Evolutionary conservation across 768 basidiomycete species (phyloP), one percentile per base, ranked within the genome.

Genomic region (Serendipita indica): DNA sequence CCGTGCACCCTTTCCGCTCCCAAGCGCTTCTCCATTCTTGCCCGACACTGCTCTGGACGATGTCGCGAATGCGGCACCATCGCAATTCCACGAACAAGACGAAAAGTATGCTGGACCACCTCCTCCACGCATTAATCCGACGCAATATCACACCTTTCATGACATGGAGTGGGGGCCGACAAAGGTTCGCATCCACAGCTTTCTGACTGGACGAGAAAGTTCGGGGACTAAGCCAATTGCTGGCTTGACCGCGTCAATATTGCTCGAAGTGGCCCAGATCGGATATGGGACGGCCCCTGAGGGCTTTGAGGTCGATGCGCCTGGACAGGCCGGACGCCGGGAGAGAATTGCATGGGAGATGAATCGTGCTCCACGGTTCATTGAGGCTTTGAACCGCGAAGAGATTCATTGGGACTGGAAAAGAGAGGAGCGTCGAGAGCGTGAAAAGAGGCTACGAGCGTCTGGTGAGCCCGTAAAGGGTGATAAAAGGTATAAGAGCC

Each of bases 141-240:
- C 22, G n/a, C 72, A 75, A 1, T 89, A 89, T 65, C 81, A 90
- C 67, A 79, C 81, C 0, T 80, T 73, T 52, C 70, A 64, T 25
- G 89, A 91, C 64, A 65, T 75, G 30, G 66, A 70, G 12, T 77
- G 74, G 67, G 61, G 63, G 34, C 13, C 41, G 2, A 68, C 75
- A 37, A 67, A 66, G 3, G 71, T 76, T 16, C 79, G 88, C 22
- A 74, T 81, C 62, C 90, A 93, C 69, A 73, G 75, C 16, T 94
- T 94, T 72, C 73, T 91, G 56, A 94, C 90, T 0, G 91, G 91
- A 0, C 73, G 89, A 39, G 90, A 94, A 67, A 80, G 77, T 2
- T 82, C 83, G 13, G 89, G 90, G 0, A 78, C 89, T 13, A 92
- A 89, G 65, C 90, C 90, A n/a, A 79, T 93, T 0, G 88, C 82